Evolutionary conservation across 345 rosid genomes (phyloP).

Genomic region (Brassica incana): DNA sequence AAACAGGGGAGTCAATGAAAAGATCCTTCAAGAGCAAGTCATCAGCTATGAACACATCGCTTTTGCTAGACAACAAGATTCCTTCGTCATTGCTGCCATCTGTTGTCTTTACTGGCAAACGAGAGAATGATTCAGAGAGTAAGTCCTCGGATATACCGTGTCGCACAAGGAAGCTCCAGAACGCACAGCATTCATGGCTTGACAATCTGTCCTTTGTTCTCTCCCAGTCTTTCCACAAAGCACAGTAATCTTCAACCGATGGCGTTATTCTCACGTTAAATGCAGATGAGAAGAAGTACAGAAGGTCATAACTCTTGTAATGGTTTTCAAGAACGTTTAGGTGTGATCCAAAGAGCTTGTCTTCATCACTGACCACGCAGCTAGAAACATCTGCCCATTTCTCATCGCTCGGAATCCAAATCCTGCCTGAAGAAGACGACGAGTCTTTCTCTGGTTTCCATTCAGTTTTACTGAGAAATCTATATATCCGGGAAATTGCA

Average conservation of each 20-base stretch:
- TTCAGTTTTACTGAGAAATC: conserved; percentile 34
- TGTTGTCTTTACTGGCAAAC: conserved; percentile 51
- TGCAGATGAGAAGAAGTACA: conserved; percentile 44
- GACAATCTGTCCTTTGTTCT: conserved; percentile 37
- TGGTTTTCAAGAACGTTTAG: conserved; percentile 54
- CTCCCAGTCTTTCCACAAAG: conserved; percentile 72
- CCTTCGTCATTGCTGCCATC: conserved; percentile 16
- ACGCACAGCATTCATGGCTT: conserved; percentile 53
- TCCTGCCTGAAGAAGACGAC: conserved; percentile 6
- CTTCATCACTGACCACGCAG: conserved; percentile 54
- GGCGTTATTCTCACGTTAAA: conserved; percentile 49
- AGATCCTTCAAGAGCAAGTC: conserved; percentile 64
- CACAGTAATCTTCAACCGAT: conserved; percentile 52
- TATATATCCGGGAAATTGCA: conserved; percentile 52
- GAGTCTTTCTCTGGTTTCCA: conserved; percentile 45
- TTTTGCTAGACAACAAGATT: conserved; percentile 42
- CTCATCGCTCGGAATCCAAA: conserved; percentile 60
- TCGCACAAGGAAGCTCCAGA: conserved; percentile 50
- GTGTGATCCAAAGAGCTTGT: conserved; percentile 49
- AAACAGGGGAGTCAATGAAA: conserved; percentile 45
- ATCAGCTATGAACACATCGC: conserved; percentile 65
- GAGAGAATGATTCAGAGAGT: conserved; percentile 44
- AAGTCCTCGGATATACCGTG: conserved; percentile 15
- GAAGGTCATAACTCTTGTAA: conserved; percentile 30
- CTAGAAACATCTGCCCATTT: conserved; percentile 52